Base-by-base conservation (phyloP, 2,329 filamentous ascomycete species). In the Nemania sp. region DNA sequence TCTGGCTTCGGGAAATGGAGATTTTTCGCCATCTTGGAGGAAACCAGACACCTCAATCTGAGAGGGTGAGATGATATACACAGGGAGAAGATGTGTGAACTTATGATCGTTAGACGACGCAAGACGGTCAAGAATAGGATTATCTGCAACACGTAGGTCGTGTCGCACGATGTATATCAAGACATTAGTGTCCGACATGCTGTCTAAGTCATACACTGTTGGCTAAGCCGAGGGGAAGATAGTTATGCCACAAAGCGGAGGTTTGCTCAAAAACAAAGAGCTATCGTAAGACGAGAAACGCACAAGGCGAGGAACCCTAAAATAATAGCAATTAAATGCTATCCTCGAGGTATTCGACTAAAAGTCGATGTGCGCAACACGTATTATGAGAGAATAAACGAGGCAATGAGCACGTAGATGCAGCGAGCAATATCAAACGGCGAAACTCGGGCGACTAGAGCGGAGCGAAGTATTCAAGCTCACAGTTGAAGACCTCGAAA, bases 41-140 rank as follows among this genome's bases (percentile, higher is more conserved):
- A 95, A 92, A 1, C 93, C 93, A 0, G 90, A 92, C 0, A 92
- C 83, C 76, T 95, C 92, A 24, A 94, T 81, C 73, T 95, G 92
- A 59, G 92, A 84, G 2, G 91, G 86, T 0, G 88, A 84, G 59
- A 94, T 89, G 22, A 93, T 82, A 75, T 90, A 93, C 47, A 93
- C 79, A 7, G 92, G 92, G 1, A 95, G 82, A 1, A 94, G 77
- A 76, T 94, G 91, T 1, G 90, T 92, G 74, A 86, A 89, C 3
- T 82, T 83, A 75, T 88, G 85, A 24, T 84, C 79, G 20, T 79
- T 78, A 77, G 67, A 78, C 70, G 81, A 87, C 66, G 81, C 81
- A 57, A 86, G 82, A 73, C 80, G 85, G 75, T 93, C 84, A 22
- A 95, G 85, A 49, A 94, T 84, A 0, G 92, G 92, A 74, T 94